Evolutionary conservation across 1,139 yeast genomes (phyloP), one percentile per base, ranked within the genome.

Genomic region (Torulaspora pretoriensis): DNA sequence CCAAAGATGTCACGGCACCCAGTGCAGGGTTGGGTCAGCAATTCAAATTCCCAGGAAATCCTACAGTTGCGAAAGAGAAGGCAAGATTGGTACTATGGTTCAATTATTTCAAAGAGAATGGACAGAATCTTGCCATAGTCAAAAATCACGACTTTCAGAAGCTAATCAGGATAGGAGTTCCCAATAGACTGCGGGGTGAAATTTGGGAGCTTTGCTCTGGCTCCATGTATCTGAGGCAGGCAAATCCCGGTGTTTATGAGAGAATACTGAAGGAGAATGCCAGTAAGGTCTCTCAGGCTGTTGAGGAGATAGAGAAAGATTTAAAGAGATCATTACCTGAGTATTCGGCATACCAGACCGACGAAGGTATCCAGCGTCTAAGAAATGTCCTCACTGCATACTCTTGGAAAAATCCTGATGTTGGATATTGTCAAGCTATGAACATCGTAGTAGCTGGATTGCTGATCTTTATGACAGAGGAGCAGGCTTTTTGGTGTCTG

Each of bases 371-470:
- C 38, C 77, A 73, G 45, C 73, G 96, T 44, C 73, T 94, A 43
- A 74, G 98, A 51, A 74, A 95, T 47, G 98, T 94, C 0, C 73
- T 94, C 50, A 84, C 94, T 0, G 96, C 96, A 0, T 94, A 89
- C 60, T 87, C 97, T 0, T 92, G 97, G 97, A 87, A 86, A 57
- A 89, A 90, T 61, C 97, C 97, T 0, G 96, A 92, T 42, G 88
- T 94, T 17, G 99, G 99, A 0, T 94, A 94, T 65, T 94, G 99
- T 64, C 98, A 94, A 64, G 98, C 98, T 1, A 94, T 94, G 99
- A 94, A 94, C 63, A 94, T 94, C 47, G 97, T 94, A 6, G 87
- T 83, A 1, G 99, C 99, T 0, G 97, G 96, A 0, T 68, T 94
- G 44, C 72, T 94, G 49, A 92, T 94, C 44, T 90, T 84, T 64